Evolutionary conservation across 768 basidiomycete genomes (phyloP), one percentile per base, ranked within the genome.

Genomic region (Amyloporia xantha): DNA sequence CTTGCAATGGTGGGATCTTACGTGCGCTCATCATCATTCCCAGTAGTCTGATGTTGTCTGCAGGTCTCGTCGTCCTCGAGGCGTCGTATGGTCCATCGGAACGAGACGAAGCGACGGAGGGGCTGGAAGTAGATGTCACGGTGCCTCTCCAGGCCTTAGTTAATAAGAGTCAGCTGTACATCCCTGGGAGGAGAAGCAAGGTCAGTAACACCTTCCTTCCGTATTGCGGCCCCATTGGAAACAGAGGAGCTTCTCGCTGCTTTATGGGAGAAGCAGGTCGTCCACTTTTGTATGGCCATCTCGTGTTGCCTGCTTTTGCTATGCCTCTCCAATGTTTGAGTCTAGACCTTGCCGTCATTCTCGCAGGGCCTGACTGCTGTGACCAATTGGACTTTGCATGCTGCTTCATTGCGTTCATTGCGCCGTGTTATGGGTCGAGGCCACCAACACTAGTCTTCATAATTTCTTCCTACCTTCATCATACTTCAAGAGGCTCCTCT

Each of bases 121-220:
- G 78, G 44, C 71, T 87, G 25, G 68, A 74, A 38, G 70, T 89
- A 40, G 84, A 93, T 62, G 90, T 94, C 35, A 90, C 86, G 3
- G 70, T 87, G 37, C 79, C 91, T 5, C 62, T 94, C 44, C 91
- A 93, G 68, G 82, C 86, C 17, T 71, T 93, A 19, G 87, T 95
- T 43, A 75, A 78, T 57, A 77, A 82, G 54, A 84, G 85, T 33
- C 88, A 90, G 60, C 61, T 96, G 44, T 78, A 81, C 60, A 83
- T 94, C 53, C 80, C 91, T 36, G 80, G 81, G 44, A 82, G 81
- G 40, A 72, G 83, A 58, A 72, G 79, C 41, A 95, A 94, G 76
- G 86, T 89, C 59, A 56, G 71, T 51, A 20, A 44, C 46, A 28
- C 44, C 45, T 43, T 55, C 44, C 36, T n/a, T n/a, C 38, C 38